These are phyloP conservation scores for Basipetospora sp. DNA, from an alignment of 2,329 filamentous ascomycete species.

Conservation along the genomic window DNA sequence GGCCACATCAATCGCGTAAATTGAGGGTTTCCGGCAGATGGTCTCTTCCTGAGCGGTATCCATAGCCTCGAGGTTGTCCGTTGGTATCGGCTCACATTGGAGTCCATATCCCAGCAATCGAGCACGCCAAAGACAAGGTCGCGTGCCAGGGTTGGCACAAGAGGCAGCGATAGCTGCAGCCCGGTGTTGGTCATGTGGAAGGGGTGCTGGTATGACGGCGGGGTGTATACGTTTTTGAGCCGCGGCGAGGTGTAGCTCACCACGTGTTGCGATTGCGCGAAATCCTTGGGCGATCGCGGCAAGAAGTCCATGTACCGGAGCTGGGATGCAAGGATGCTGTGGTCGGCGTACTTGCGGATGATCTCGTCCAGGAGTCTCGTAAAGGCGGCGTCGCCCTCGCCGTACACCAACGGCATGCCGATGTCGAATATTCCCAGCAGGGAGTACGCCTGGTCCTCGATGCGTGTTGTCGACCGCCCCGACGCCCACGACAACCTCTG, in stretches of 20 bases:
- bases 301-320: not conserved
- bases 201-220: not conserved
- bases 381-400: conserved; percentile 20
- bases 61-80: too few species aligned
- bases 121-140: too few species aligned
- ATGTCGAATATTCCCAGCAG: conserved; percentile 21
- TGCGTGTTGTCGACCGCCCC: conserved; percentile 15
- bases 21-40: too few species aligned
- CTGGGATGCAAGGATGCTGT: conserved; percentile 13
- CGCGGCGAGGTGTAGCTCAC: not conserved
- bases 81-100: too few species aligned
- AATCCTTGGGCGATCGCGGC: not conserved
- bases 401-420: conserved; percentile 22
- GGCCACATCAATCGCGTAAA: too few species aligned
- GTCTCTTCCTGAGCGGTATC: too few species aligned
- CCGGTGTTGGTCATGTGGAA: conserved; percentile 4
- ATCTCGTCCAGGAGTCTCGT: conserved; percentile 21
- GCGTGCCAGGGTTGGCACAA: too few species aligned
- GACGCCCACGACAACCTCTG: conserved; percentile 22
- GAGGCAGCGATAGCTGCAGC: conserved; percentile 1
- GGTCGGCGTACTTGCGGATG: conserved; percentile 9
- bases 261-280: not conserved
- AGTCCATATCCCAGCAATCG: too few species aligned
- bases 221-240: too few species aligned
- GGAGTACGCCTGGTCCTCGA: conserved; percentile 21